Evolutionary conservation across 257 asterid species (phyloP).

Genomic region (Jaltomata sinuosa): DNA sequence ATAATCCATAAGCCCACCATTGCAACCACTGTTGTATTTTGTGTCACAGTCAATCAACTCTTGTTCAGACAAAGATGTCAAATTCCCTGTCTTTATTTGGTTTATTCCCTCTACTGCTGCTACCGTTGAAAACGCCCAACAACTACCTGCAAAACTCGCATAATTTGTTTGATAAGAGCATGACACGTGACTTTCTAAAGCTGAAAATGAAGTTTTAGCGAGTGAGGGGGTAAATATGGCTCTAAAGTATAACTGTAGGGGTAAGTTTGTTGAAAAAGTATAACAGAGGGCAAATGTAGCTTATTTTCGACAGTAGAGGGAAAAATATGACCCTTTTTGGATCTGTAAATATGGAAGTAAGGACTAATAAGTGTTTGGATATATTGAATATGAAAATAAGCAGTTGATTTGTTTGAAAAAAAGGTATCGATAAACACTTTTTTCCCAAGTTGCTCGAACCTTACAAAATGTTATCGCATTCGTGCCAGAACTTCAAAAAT

Average conservation of each 20-base stretch:
- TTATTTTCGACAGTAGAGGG: neutral
- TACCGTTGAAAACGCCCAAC: constrained; percentile 12
- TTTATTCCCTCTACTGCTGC: constrained; percentile 14
- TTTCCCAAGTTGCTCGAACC: neutral
- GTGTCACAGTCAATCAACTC: constrained; percentile 35
- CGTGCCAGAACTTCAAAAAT: neutral
- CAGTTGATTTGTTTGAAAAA: neutral
- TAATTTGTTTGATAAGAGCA: neutral
- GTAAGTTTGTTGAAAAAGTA: neutral
- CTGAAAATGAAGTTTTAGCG: no score
- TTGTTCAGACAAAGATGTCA: constrained; percentile 26
- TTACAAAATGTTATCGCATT: neutral
- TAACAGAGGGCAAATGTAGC: neutral
- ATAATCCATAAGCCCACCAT: constrained; percentile 33
- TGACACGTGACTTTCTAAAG: neutral
- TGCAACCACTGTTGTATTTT: constrained; percentile 24
- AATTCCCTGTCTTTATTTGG: constrained; percentile 6
- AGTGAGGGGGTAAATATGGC: neutral
- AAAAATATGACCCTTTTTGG: neutral
- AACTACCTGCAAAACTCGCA: neutral
- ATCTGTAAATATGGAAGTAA: neutral
- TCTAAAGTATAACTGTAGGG: neutral
- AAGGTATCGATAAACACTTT: neutral
- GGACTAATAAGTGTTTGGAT: neutral
- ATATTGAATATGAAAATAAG: neutral